phyloP scores from a whole-genome alignment of 257 asterid species.

The Orobanche coerulescens region DNA sequence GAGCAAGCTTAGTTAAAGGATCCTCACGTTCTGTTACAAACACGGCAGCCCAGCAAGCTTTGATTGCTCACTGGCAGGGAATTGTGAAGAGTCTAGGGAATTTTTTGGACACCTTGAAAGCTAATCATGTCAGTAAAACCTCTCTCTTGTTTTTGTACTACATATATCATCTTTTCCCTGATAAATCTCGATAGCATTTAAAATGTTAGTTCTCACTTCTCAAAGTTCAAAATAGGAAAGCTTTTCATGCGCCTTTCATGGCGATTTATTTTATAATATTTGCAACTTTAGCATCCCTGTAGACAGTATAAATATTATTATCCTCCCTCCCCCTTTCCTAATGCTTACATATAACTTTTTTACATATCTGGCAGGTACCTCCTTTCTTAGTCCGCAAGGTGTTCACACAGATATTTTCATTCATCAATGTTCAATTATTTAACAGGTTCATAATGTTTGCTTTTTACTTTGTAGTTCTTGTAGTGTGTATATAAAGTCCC shows the following conservation, averaged over 20 bases:
- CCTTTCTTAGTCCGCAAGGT: slow-evolving; percentile 97
- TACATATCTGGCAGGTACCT: slow-evolving; percentile 56
- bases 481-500: slow-evolving; percentile 4
- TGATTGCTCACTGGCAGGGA: slow-evolving; percentile 99
- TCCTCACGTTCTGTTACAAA: slow-evolving; percentile 82
- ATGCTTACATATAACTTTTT: slow-evolving; percentile 8
- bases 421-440: slow-evolving; percentile 91
- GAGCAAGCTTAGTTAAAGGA: slow-evolving; percentile 98
- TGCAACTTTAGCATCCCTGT: background rate
- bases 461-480: slow-evolving; percentile 11
- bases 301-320: background rate
- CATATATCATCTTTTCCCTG: slow-evolving; percentile 15
- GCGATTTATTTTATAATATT: background rate
- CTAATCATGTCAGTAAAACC: slow-evolving; percentile 59
- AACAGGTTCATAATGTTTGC: slow-evolving; percentile 56
- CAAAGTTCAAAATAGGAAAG: slow-evolving; percentile 7
- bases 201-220: background rate
- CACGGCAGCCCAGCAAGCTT: slow-evolving; percentile 85
- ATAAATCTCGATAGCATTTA: slow-evolving; percentile 5
- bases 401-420: slow-evolving; percentile 94
- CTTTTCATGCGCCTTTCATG: background rate
- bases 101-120: slow-evolving; percentile 78
- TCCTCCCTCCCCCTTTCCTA: background rate
- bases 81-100: slow-evolving; percentile 82
- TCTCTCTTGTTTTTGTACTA: slow-evolving; percentile 11